phyloP scores from a whole-genome alignment of 2,329 filamentous ascomycete species.

The Elsinoe arachidis region DNA sequence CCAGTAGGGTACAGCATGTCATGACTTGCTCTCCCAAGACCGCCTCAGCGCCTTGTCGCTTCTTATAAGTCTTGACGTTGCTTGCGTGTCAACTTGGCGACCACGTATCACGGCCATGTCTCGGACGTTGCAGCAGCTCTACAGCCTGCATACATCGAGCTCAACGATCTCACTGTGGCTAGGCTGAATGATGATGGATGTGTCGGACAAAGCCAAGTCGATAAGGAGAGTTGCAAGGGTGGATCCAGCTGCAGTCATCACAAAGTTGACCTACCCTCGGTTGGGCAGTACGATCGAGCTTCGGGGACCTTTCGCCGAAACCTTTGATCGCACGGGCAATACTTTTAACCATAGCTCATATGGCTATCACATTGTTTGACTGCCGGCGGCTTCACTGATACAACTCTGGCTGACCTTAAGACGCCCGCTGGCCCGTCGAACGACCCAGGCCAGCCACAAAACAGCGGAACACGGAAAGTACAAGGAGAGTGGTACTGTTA shows the following conservation, averaged over 20 bases:
- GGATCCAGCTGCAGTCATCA: neutral
- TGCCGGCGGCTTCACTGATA: neutral
- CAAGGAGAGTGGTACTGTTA: neutral
- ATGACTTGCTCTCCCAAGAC: neutral
- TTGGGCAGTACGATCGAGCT: neutral
- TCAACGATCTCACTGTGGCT: neutral
- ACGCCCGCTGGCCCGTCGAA: neutral
- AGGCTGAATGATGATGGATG: neutral
- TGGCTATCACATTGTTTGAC: neutral
- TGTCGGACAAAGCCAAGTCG: too few species aligned
- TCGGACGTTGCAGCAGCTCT: neutral
- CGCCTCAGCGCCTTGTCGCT: neutral
- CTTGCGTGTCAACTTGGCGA: conserved; percentile 10
- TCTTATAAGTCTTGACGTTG: conserved; percentile 3
- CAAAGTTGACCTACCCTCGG: neutral
- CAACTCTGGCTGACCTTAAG: neutral
- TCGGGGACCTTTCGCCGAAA: conserved; percentile 8
- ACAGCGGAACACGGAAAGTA: neutral
- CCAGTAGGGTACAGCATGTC: neutral
- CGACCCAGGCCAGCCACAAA: neutral
- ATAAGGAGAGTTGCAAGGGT: neutral
- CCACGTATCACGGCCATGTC: neutral
- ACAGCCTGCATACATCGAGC: neutral
- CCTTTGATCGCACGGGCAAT: neutral
- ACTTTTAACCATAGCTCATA: neutral